phyloP scores from a whole-genome alignment of 1,139 yeast genomes.

The Zygoascus hellenicus region DNA sequence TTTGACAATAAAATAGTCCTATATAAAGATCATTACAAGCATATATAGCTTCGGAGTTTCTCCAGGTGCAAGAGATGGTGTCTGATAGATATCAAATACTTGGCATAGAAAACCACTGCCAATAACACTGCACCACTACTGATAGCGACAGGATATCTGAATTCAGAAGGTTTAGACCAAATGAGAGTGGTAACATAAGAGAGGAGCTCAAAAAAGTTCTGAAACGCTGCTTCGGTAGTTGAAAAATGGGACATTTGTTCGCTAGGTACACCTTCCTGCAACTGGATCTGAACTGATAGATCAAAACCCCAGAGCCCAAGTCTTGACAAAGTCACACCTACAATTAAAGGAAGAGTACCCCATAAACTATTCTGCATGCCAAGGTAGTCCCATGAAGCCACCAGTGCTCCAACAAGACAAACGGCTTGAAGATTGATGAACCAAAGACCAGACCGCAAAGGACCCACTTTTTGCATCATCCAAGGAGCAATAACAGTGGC shows the following conservation, averaged over 20 bases:
- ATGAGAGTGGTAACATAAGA: constrained; percentile 32
- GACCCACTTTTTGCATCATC: constrained; percentile 25
- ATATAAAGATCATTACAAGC: neutral
- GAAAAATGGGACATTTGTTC: constrained; percentile 33
- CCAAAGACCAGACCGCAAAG: constrained; percentile 30
- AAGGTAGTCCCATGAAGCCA: constrained; percentile 10
- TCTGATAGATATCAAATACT: constrained; percentile 14
- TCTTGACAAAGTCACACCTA: constrained; percentile 34
- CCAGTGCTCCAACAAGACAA: constrained; percentile 17
- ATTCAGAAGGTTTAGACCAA: constrained; percentile 31
- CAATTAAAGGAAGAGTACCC: constrained; percentile 15
- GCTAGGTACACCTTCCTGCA: constrained; percentile 32
- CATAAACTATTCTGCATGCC: constrained; percentile 8
- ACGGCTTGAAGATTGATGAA: constrained; percentile 27
- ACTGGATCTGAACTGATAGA: constrained; percentile 31
- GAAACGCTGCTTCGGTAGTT: constrained; percentile 35
- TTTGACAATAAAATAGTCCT: neutral
- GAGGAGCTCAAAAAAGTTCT: constrained; percentile 31
- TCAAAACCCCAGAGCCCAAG: constrained; percentile 41
- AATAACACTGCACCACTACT: constrained; percentile 24
- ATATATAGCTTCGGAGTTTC: constrained; percentile 1
- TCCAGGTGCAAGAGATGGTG: constrained; percentile 16
- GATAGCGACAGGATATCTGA: constrained; percentile 29
- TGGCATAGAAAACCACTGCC: constrained; percentile 22
- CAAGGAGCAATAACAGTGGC: constrained; percentile 32